These are phyloP conservation scores for Saprolegnia diclina DNA, from an alignment of 352 stramenopile genomes.

Conservation along the genomic window DNA sequence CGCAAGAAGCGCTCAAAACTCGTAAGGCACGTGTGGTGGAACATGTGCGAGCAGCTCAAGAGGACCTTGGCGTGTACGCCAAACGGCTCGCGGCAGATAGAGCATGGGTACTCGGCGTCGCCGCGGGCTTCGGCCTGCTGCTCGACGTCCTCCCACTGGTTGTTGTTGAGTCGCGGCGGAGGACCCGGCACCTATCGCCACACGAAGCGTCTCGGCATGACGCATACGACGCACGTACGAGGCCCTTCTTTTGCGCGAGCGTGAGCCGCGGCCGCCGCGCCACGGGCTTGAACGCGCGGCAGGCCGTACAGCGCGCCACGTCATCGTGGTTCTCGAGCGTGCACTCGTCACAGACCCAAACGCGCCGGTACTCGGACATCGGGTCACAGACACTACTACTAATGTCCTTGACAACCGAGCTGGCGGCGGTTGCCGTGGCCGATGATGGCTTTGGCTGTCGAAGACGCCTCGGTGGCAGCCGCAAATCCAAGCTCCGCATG, in stretches of 20 bases:
- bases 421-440: not conserved
- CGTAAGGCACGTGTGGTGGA: constrained; percentile 70
- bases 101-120: constrained; percentile 62
- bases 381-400: too few species aligned
- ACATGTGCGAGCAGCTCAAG: constrained; percentile 83
- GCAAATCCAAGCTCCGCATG: constrained; percentile 24
- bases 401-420: too few species aligned
- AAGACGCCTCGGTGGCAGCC: not conserved
- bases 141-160: constrained; percentile 71
- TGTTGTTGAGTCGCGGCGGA: constrained; percentile 49
- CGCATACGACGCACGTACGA: constrained; percentile 36
- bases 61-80: constrained; percentile 73
- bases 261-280: constrained; percentile 38
- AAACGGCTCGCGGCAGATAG: constrained; percentile 73
- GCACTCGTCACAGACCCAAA: constrained; percentile 76
- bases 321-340: constrained; percentile 68
- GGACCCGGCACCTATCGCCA: constrained; percentile 44
- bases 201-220: not conserved
- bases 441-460: not conserved
- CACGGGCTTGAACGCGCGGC: constrained; percentile 33
- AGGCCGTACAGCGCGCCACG: constrained; percentile 44
- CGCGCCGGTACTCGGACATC: constrained; percentile 38
- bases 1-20: constrained; percentile 82
- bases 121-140: constrained; percentile 53
- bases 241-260: constrained; percentile 63